Base-by-base conservation (phyloP, 1,284 basidiomycete species). In the Apiotrichum gamsii region DNA sequence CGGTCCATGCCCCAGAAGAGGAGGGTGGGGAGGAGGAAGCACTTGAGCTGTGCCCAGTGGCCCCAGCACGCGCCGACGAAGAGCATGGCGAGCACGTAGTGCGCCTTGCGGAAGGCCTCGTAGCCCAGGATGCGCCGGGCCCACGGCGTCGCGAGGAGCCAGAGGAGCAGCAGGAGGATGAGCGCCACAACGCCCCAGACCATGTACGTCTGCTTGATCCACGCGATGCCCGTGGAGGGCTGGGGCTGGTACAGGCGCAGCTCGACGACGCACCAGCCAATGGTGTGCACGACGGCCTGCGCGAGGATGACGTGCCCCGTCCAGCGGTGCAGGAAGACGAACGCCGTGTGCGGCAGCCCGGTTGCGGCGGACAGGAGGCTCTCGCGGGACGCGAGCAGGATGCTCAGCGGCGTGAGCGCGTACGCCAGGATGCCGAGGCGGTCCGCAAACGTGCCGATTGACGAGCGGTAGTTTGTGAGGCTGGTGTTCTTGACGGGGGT, bases 241-340 rank as follows among this genome's bases (percentile, higher is more conserved):
- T 65, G 62, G 23, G 62, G 62, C 39, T 65, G 62, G 35, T 65
- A 65, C 20, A 61, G 46, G 19, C 43, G 16, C 16, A 62, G 49
- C 46, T 65, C 62, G 42, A 65, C 47, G 25, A 65, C 29, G 28
- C 51, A 57, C 62, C 62, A 65, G 11, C 57, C 58, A 43, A 65
- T 58, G 4, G 61, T 65, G 45, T 65, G 62, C 13, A 61, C 40
- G 6, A 51, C 39, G 1, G 54, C 41, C 45, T 65, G 62, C 18
- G 51, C 20, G 24, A 65, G 46, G 49, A 65, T 65, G 45, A 65
- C 58, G 49, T 65, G 62, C 4, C 62, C 62, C 18, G 58, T 40
- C 62, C 62, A 65, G 24, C 62, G 56, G 46, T 65, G 62, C 3
- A 65, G 57, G 61, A 81, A 84, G 64, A 59, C 62, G 59, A 62